Evolutionary conservation across 345 rosid genomes (phyloP).

Genomic region (Camelina neglecta): DNA sequence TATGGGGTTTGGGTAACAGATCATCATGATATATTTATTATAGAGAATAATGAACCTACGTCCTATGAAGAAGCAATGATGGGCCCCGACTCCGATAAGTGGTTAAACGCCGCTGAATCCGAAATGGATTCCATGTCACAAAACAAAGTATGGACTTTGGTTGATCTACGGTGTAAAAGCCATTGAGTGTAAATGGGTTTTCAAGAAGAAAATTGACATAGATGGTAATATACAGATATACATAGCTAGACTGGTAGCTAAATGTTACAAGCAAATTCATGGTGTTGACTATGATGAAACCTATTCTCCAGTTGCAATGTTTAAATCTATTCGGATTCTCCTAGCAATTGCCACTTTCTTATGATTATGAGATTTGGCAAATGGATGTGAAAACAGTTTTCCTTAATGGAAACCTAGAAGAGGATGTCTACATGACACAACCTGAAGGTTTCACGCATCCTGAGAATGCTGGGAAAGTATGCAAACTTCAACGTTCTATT

Average conservation of each 20-base stretch:
- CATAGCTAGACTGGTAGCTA: too few species aligned
- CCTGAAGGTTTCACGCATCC: background rate
- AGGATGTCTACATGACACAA: constrained; percentile 13
- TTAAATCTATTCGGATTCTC: background rate
- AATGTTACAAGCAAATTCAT: background rate
- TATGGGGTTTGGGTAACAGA: background rate
- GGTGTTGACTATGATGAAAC: background rate
- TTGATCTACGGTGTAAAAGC: too few species aligned
- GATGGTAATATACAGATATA: too few species aligned
- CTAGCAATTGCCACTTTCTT: background rate
- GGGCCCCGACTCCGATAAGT: too few species aligned
- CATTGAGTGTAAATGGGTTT: too few species aligned
- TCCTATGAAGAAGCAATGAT: too few species aligned
- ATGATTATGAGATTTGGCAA: background rate
- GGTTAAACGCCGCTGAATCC: too few species aligned
- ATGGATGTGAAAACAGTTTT: background rate
- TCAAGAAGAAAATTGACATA: too few species aligned
- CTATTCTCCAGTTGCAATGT: background rate
- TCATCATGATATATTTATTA: background rate
- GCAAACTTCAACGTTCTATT: background rate
- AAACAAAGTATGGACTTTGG: too few species aligned
- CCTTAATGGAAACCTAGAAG: background rate
- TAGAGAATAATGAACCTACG: too few species aligned
- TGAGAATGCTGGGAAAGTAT: background rate
- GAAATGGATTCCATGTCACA: too few species aligned